These are phyloP conservation scores for Spathaspora hagerdaliae DNA, from an alignment of 805 yeast species.

Conservation along the genomic window DNA sequence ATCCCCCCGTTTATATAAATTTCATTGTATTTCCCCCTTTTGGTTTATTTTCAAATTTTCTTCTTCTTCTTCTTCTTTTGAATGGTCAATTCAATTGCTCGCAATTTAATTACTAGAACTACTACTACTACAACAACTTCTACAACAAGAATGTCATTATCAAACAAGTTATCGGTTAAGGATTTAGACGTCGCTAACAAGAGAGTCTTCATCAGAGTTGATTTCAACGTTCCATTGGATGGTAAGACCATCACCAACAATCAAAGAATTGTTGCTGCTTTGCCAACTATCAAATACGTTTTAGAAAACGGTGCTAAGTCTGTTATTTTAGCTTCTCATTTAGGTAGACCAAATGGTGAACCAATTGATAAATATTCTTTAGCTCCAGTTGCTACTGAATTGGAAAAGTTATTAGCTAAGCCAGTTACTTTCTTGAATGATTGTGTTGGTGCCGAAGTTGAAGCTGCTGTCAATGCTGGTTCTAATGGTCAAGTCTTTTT, in stretches of 20 bases:
- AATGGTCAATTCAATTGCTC: not conserved
- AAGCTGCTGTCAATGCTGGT: constrained; percentile 69
- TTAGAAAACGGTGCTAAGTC: constrained; percentile 88
- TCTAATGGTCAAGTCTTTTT: constrained; percentile 79
- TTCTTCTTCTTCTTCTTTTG: not conserved
- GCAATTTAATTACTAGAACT: not conserved
- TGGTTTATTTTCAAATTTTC: not conserved
- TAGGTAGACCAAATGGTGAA: constrained; percentile 99
- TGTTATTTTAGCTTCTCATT: constrained; percentile 90
- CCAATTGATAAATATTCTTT: constrained; percentile 79
- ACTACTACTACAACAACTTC: not conserved
- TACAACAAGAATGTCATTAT: constrained; percentile 67
- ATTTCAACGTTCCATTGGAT: constrained; percentile 92
- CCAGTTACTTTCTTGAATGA: constrained; percentile 81
- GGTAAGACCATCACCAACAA: constrained; percentile 97
- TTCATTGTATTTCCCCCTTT: not conserved
- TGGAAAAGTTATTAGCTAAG: constrained; percentile 65
- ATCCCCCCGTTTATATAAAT: not conserved
- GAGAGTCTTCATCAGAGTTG: constrained; percentile 98
- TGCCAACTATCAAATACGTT: constrained; percentile 97
- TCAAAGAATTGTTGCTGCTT: constrained; percentile 98
- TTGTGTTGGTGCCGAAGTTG: constrained; percentile 91
- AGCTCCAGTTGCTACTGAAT: constrained; percentile 90
- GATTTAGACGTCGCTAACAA: constrained; percentile 84
- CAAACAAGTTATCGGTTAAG: constrained; percentile 88